Conservation (phyloP, 225 moss, liverwort and hornwort genomes). For the Rhytidiadelphus loreus region DNA sequence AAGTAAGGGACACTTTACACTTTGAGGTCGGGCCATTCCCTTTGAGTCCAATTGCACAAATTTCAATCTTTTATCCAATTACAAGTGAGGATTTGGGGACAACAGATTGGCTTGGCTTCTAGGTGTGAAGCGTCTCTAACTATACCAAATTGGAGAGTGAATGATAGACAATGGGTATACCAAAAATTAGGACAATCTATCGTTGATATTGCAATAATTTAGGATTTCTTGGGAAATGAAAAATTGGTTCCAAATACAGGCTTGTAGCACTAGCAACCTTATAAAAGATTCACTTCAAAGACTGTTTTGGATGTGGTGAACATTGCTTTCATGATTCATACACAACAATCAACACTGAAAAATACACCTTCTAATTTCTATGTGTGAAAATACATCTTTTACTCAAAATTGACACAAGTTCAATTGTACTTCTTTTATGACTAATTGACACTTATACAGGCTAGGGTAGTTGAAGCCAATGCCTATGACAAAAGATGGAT, state of each 20-base stretch:
- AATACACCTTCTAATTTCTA: too few relatives aligned
- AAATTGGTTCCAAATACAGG: background rate
- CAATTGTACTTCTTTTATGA: too few relatives aligned
- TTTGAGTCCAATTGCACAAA: background rate
- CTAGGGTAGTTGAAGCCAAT: background rate
- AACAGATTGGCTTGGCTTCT: rapidly evolving
- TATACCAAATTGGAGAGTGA: background rate
- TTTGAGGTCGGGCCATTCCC: too few relatives aligned
- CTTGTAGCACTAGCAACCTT: background rate
- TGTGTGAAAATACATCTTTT: background rate
- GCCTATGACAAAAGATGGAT: background rate
- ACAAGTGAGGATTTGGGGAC: background rate
- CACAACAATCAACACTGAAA: background rate
- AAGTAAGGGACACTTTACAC: background rate
- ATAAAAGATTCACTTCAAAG: background rate
- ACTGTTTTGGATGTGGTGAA: background rate
- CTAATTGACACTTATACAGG: too few relatives aligned
- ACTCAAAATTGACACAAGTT: background rate
- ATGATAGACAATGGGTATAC: background rate
- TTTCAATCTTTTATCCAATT: too few relatives aligned
- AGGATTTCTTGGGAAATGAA: background rate
- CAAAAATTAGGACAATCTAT: background rate
- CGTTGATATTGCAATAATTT: background rate
- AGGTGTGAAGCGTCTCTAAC: background rate
- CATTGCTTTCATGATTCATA: background rate